phyloP scores from a whole-genome alignment of 148 eudicot species.

The Fagopyrum esculentum region DNA sequence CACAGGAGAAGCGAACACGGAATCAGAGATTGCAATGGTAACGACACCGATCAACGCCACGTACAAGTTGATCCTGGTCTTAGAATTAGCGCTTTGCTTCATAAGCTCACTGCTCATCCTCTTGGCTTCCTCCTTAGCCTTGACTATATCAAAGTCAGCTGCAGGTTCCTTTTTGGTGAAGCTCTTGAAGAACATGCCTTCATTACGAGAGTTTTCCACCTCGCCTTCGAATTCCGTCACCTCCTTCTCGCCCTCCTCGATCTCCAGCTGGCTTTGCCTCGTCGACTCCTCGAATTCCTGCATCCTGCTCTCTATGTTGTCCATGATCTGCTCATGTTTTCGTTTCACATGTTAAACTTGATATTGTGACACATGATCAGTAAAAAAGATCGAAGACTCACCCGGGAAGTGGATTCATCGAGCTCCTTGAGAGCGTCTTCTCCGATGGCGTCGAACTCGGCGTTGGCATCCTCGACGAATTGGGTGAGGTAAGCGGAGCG shows the following conservation, averaged over 20 bases:
- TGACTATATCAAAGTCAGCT: constrained; percentile 23
- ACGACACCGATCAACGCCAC: constrained; percentile 49
- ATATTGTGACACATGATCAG: too few relatives aligned
- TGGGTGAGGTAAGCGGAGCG: constrained; percentile 56
- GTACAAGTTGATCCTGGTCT: constrained; percentile 58
- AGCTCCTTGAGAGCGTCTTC: constrained; percentile 74
- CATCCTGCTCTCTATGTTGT: constrained; percentile 70
- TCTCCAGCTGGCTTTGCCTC: constrained; percentile 45
- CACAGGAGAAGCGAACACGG: constrained; percentile 33
- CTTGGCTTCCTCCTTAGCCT: constrained; percentile 48
- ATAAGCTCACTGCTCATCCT: constrained; percentile 36
- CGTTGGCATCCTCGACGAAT: constrained; percentile 82
- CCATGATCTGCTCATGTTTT: constrained; percentile 60
- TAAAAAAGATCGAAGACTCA: constrained; percentile 16
- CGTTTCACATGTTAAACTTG: background rate
- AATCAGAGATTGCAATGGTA: constrained; percentile 44
- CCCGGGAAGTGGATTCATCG: constrained; percentile 79
- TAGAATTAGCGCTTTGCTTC: constrained; percentile 43
- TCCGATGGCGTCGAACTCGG: constrained; percentile 69
- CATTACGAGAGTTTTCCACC: constrained; percentile 47
- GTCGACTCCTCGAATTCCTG: constrained; percentile 75
- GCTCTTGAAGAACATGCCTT: constrained; percentile 80
- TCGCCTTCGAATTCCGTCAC: constrained; percentile 59
- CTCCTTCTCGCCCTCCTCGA: constrained; percentile 48
- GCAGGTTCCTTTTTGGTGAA: constrained; percentile 32